Conservation (phyloP, 192 early-diverging fungal species). For the Linderina pennispora region DNA sequence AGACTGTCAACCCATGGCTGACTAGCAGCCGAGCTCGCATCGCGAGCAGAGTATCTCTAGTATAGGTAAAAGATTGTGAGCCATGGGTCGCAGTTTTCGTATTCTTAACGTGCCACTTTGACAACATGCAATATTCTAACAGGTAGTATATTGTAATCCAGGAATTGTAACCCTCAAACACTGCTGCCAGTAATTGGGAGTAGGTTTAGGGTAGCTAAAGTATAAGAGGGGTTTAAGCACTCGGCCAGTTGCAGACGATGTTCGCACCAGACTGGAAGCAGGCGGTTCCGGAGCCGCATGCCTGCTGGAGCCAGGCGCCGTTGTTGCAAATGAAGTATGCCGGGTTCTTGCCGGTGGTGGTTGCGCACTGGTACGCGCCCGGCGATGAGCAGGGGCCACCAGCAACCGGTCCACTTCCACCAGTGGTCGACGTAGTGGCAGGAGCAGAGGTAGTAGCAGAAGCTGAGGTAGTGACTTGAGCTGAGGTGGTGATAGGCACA, state of each 20-base stretch:
- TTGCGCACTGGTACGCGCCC: constrained; percentile 17
- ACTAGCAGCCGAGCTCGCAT: too few relatives aligned
- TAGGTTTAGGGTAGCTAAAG: too few relatives aligned
- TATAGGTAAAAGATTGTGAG: too few relatives aligned
- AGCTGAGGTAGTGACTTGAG: background rate
- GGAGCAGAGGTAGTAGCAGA: background rate
- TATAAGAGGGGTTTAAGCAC: constrained; percentile 1
- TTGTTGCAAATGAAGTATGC: constrained; percentile 26
- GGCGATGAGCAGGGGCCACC: constrained; percentile 10
- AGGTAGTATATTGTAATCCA: too few relatives aligned
- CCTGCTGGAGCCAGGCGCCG: constrained; percentile 17
- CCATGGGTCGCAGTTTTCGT: too few relatives aligned
- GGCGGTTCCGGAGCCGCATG: constrained; percentile 23
- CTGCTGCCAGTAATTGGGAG: too few relatives aligned
- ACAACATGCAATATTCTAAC: too few relatives aligned
- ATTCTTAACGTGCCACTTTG: too few relatives aligned
- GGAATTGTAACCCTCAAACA: too few relatives aligned
- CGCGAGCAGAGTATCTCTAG: too few relatives aligned
- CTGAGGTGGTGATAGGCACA: background rate
- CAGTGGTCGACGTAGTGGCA: background rate
- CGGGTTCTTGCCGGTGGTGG: constrained; percentile 8
- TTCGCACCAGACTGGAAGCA: constrained; percentile 19
- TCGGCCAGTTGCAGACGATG: constrained; percentile 24
- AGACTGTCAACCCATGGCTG: too few relatives aligned
- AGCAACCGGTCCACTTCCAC: constrained; percentile 10